Conservation (phyloP, 2,329 filamentous ascomycete species). For the Helicocarpus griseus region DNA sequence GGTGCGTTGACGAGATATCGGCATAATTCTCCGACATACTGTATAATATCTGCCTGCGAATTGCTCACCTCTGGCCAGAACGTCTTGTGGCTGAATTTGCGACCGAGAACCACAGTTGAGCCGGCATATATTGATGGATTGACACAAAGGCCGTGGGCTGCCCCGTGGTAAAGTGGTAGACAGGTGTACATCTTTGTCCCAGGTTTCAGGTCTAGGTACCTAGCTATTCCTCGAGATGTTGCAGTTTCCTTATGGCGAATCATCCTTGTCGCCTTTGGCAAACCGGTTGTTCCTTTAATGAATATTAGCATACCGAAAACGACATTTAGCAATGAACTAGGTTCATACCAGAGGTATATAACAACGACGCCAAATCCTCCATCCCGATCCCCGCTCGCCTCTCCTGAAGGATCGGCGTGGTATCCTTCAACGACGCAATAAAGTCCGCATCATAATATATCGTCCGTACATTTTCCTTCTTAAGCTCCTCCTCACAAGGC, state of each 20-base stretch:
- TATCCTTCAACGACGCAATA: conserved; percentile 26
- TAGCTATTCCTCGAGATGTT: conserved; percentile 15
- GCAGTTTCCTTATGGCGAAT: background rate
- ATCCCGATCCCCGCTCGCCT: conserved; percentile 24
- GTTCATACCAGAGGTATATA: conserved; percentile 15
- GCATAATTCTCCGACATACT: conserved; percentile 41
- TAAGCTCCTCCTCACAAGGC: conserved; percentile 34
- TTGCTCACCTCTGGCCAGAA: conserved; percentile 40
- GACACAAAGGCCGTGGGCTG: conserved; percentile 35
- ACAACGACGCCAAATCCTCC: conserved; percentile 30
- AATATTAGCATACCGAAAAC: background rate
- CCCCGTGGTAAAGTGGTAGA: conserved; percentile 42
- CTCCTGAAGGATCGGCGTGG: conserved; percentile 34
- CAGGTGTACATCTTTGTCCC: conserved; percentile 36
- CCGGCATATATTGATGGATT: conserved; percentile 32
- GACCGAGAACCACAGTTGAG: conserved; percentile 34
- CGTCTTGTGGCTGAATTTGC: conserved; percentile 37
- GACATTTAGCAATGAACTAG: background rate
- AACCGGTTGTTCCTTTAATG: conserved; percentile 12
- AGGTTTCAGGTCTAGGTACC: conserved; percentile 20
- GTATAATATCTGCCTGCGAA: conserved; percentile 32
- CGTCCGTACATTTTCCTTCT: conserved; percentile 9
- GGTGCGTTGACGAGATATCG: conserved; percentile 39
- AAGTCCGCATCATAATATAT: conserved; percentile 2
- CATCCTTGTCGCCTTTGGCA: conserved; percentile 17